Evolutionary conservation across 1,284 basidiomycete species (phyloP), one percentile per base, ranked within the genome.

Genomic region (Irpex sp.): DNA sequence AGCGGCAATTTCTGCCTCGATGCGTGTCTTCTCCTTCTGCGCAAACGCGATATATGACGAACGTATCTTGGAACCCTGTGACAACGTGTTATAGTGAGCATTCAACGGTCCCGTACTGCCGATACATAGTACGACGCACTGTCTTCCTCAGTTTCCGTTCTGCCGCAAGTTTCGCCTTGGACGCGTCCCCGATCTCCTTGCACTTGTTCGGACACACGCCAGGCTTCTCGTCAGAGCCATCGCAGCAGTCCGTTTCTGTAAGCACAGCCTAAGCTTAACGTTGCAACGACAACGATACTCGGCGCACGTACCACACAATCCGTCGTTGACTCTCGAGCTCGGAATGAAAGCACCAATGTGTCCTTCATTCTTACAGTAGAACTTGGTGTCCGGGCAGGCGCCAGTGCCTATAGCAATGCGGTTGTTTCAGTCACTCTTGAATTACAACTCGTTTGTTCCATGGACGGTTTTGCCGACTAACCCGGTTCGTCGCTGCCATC

Each of bases 401-500:
- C 92, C 87, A 17, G 95, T 97, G 57, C 95, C 94, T 93, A 60
- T 33, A 26, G 21, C 21, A 26, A 26, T 26, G 21, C 21, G 21
- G 21, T 26, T 26, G 21, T 26, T 26, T 26, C 21, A 26, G 21
- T 26, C 21, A 26, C 21, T 26, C 21, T 26, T 26, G 21, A 26
- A 26, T 26, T 26, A 26, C 21, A 26, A 26, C 21, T 26, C 21
- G 21, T 26, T 26, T 26, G 21, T 26, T 26, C 21, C 21, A 26
- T 26, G 21, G 21, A 26, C 21, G 21, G 21, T 26, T 26, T 36
- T 37, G 43, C 39, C 37, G 47, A 61, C 63, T 65, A 36, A 91
- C 92, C 93, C 73, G 95, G 95, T 74, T 98, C 95, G 69, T 98
- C 95, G 61, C 91, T 94, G 9, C 95, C 95, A 71, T 98, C 96